These are phyloP conservation scores for Globisporangium irregulare DNA, from an alignment of 352 stramenopile genomes.

Conservation along the genomic window DNA sequence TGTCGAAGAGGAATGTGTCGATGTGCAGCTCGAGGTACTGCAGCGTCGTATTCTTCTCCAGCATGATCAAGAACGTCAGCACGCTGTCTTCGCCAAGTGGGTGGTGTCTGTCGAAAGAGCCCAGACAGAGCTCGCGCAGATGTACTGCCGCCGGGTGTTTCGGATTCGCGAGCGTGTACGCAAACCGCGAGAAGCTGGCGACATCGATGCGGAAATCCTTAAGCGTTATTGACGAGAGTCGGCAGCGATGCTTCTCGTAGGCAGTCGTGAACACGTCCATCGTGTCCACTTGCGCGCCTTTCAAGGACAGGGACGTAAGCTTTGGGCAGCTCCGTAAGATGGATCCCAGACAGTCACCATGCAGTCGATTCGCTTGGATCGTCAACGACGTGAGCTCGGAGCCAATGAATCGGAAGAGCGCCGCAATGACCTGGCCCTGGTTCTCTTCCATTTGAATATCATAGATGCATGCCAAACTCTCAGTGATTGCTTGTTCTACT, in stretches of 20 bases:
- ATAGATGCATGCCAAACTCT: too few species aligned
- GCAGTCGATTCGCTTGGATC: conserved; percentile 26
- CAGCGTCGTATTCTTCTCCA: conserved; percentile 8
- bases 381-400: conserved; percentile 21
- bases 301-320: conserved; percentile 21
- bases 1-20: conserved; percentile 11
- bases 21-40: conserved; percentile 19
- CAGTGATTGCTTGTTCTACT: too few species aligned
- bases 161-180: conserved; percentile 6
- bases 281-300: conserved; percentile 26
- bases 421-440: conserved; percentile 22
- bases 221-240: conserved; percentile 15
- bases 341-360: conserved; percentile 20
- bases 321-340: conserved; percentile 27
- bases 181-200: conserved; percentile 10
- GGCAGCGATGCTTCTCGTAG: conserved; percentile 15
- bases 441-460: conserved; percentile 23
- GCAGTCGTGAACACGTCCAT: conserved; percentile 25
- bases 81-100: conserved; percentile 18
- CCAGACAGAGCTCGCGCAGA: conserved; percentile 18
- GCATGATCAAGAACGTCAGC: conserved; percentile 8
- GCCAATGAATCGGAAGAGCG: conserved; percentile 26
- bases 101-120: conserved; percentile 13
- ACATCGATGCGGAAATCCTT: conserved; percentile 17
- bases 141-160: neutral